Conservation (phyloP, 2,329 filamentous ascomycete species). For the Ophiocordyceps sinensis region DNA sequence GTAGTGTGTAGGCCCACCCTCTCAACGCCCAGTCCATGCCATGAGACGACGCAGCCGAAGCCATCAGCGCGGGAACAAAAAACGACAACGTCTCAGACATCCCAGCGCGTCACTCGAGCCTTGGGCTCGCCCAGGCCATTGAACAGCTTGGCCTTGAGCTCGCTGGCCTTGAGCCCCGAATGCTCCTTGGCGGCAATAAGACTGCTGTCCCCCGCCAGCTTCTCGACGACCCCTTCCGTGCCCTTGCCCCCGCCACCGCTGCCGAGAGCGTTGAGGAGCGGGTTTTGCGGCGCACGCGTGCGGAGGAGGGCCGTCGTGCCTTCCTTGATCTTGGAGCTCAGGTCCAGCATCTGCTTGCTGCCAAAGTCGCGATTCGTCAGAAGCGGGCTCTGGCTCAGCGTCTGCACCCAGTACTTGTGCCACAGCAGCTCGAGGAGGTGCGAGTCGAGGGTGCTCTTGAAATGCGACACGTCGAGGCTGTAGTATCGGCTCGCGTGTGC, state of each 20-base stretch:
- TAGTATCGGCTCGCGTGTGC: slow-evolving; percentile 88
- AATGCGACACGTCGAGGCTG: slow-evolving; percentile 78
- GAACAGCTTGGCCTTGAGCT: slow-evolving; percentile 51
- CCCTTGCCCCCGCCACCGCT: slow-evolving; percentile 10
- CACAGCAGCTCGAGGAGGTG: slow-evolving; percentile 79
- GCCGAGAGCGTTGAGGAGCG: slow-evolving; percentile 7
- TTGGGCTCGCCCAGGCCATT: slow-evolving; percentile 20
- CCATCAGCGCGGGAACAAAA: no score
- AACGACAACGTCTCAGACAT: no score
- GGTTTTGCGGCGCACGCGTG: slow-evolving; percentile 11
- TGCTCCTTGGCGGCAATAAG: slow-evolving; percentile 47
- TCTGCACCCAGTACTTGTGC: slow-evolving; percentile 99
- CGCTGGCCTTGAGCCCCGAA: slow-evolving; percentile 45
- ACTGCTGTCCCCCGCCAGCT: slow-evolving; percentile 45
- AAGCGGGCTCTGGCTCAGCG: slow-evolving; percentile 77
- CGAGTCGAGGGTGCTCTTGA: slow-evolving; percentile 82
- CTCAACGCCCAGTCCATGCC: no score
- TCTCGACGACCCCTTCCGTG: slow-evolving; percentile 36
- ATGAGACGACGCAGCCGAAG: no score
- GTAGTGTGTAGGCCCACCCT: no score
- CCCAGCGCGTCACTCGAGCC: neutral
- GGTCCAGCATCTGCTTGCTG: slow-evolving; percentile 81
- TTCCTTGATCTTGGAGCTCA: slow-evolving; percentile 68
- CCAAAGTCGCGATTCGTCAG: slow-evolving; percentile 88
- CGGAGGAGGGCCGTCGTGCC: slow-evolving; percentile 26